Percentiles rank a stretch among this genome's conserved stretches.
phyloP scores from a whole-genome alignment of 2,329 filamentous ascomycete genomes.

The Neofusicoccum sp. region DNA sequence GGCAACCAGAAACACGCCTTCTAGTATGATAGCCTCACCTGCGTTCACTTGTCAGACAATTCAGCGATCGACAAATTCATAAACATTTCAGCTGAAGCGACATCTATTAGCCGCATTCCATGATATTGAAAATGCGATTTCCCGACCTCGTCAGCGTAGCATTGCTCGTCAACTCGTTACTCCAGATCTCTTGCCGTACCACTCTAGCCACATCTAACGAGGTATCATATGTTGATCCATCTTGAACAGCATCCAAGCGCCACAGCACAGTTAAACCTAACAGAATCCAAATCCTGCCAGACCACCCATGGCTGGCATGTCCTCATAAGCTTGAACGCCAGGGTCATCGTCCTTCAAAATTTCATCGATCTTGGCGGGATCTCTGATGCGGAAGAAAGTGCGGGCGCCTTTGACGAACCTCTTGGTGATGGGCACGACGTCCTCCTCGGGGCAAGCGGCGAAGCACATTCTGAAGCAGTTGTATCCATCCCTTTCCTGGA shows the following conservation, averaged over 20 bases:
- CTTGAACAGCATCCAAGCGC: background rate
- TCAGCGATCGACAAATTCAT: no score
- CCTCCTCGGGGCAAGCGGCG: slow-evolving; percentile 73
- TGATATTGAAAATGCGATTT: no score
- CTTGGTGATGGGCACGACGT: slow-evolving; percentile 61
- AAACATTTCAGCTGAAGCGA: no score
- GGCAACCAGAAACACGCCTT: no score
- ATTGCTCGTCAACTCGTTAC: no score
- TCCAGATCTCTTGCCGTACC: no score
- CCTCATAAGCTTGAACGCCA: background rate
- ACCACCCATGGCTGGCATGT: background rate
- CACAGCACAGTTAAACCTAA: background rate
- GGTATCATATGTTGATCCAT: background rate
- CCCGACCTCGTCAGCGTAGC: no score
- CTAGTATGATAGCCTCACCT: no score
- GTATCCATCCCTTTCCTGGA: slow-evolving; percentile 61
- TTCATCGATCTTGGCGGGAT: slow-evolving; percentile 63
- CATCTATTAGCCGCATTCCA: no score
- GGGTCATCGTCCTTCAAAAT: slow-evolving; percentile 46
- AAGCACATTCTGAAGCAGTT: slow-evolving; percentile 79
- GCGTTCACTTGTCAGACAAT: no score
- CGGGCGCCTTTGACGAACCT: slow-evolving; percentile 67
- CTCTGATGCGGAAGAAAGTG: slow-evolving; percentile 75
- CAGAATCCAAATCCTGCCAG: slow-evolving; percentile 14
- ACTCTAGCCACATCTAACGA: no score